These are phyloP conservation scores for Aaosphaeria pasadenensis DNA, from an alignment of 2,329 filamentous ascomycete genomes.

Conservation along the genomic window DNA sequence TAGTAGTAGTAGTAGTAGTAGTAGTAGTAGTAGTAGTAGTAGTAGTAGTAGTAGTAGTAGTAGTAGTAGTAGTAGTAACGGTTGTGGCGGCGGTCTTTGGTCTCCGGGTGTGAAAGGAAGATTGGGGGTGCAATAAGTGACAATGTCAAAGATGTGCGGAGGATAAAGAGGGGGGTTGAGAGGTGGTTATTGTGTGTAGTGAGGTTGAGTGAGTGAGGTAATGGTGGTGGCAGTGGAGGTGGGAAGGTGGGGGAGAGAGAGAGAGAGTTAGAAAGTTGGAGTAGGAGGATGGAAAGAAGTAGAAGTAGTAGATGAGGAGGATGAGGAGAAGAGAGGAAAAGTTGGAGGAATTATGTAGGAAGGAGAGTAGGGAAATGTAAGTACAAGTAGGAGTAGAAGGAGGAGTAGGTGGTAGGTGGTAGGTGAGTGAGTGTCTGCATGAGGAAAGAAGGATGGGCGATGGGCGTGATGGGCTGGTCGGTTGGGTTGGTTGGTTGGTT, in stretches of 20 bases:
- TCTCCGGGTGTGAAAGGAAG: not conserved
- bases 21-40: no score
- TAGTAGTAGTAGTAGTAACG: no score
- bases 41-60: no score
- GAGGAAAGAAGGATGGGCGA: constrained; percentile 1
- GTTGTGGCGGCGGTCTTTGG: no score
- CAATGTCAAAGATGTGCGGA: not conserved
- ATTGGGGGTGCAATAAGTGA: not conserved
- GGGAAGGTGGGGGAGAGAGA: not conserved
- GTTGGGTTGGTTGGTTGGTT: no score
- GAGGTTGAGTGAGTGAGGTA: not conserved
- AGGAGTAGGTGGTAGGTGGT: not conserved
- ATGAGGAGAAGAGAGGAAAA: not conserved
- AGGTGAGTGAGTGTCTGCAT: constrained; percentile 1
- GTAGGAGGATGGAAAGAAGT: not conserved
- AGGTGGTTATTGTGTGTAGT: not conserved
- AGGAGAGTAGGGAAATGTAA: not conserved
- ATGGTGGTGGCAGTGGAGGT: not conserved
- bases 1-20: no score
- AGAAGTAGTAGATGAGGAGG: not conserved
- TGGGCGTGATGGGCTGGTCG: not conserved
- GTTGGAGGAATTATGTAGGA: not conserved
- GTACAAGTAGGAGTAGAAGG: not conserved
- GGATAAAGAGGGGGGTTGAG: not conserved
- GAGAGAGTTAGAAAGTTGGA: not conserved